These are phyloP conservation scores for Globisporangium irregulare DNA, from an alignment of 352 stramenopile genomes.

Conservation along the genomic window DNA sequence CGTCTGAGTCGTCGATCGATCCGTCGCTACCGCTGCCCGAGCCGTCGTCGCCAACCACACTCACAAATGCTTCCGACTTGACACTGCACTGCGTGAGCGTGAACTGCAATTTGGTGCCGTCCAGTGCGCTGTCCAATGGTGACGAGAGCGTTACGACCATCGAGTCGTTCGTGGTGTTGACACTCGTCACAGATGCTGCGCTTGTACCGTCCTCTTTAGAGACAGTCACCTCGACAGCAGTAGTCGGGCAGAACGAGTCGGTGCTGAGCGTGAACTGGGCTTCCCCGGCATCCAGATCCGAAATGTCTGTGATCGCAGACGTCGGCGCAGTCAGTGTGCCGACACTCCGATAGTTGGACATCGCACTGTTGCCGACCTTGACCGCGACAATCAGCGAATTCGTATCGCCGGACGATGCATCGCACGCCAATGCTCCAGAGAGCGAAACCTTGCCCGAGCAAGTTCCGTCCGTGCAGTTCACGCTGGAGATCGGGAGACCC, in stretches of 20 bases:
- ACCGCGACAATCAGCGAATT: constrained; percentile 47
- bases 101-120: constrained; percentile 29
- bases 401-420: constrained; percentile 28
- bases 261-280: constrained; percentile 37
- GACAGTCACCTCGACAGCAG: constrained; percentile 36
- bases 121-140: constrained; percentile 28
- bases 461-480: constrained; percentile 38
- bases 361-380: constrained; percentile 44
- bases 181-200: constrained; percentile 10
- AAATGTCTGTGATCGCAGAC: constrained; percentile 32
- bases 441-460: constrained; percentile 54
- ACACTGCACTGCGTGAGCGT: constrained; percentile 55
- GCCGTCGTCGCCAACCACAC: constrained; percentile 15
- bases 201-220: constrained; percentile 13
- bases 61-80: constrained; percentile 20
- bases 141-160: constrained; percentile 37
- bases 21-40: constrained; percentile 13
- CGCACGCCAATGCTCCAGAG: constrained; percentile 39
- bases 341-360: constrained; percentile 45
- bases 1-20: constrained; percentile 12
- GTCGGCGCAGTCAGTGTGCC: constrained; percentile 32
- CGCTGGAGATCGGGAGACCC: constrained; percentile 28
- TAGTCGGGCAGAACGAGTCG: constrained; percentile 35
- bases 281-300: constrained; percentile 29
- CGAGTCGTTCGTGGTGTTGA: constrained; percentile 37